phyloP scores from a whole-genome alignment of 805 yeast species.

The Pichia manshurica region DNA sequence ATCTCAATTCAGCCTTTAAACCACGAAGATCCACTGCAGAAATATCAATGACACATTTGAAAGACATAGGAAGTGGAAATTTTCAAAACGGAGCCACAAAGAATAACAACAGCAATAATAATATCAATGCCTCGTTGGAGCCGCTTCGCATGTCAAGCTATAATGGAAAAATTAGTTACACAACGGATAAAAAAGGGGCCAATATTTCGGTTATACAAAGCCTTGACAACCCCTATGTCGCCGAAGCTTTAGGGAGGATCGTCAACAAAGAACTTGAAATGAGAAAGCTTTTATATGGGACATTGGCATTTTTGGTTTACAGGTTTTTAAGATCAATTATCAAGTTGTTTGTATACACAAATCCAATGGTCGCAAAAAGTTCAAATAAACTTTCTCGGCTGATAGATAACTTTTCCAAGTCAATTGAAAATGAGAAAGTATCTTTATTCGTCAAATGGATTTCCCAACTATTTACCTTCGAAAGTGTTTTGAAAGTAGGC shows the following conservation, averaged over 20 bases:
- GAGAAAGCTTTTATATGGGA: slow-evolving; percentile 28
- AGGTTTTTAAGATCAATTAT: slow-evolving; percentile 26
- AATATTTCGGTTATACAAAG: slow-evolving; percentile 1
- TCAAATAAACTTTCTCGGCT: background rate
- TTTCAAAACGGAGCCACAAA: no score
- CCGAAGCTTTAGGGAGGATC: slow-evolving; percentile 40
- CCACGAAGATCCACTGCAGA: slow-evolving; percentile 1
- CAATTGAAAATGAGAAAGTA: background rate
- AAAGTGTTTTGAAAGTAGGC: slow-evolving; percentile 1
- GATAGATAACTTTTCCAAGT: background rate
- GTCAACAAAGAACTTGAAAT: slow-evolving; percentile 36
- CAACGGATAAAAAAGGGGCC: background rate
- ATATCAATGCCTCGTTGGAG: background rate
- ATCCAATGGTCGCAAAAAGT: background rate
- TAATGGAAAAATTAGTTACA: background rate
- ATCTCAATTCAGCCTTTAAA: slow-evolving; percentile 8
- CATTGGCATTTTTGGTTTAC: slow-evolving; percentile 28
- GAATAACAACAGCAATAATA: background rate
- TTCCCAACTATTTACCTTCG: slow-evolving; percentile 1
- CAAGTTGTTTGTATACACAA: slow-evolving; percentile 15
- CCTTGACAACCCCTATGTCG: slow-evolving; percentile 22
- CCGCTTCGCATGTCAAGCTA: background rate
- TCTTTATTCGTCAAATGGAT: background rate
- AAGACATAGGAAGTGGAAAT: no score
- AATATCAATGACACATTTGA: no score